These are phyloP conservation scores for Suzukiozyma palmioleophila DNA, from an alignment of 1,139 yeast genomes.

Conservation along the genomic window DNA sequence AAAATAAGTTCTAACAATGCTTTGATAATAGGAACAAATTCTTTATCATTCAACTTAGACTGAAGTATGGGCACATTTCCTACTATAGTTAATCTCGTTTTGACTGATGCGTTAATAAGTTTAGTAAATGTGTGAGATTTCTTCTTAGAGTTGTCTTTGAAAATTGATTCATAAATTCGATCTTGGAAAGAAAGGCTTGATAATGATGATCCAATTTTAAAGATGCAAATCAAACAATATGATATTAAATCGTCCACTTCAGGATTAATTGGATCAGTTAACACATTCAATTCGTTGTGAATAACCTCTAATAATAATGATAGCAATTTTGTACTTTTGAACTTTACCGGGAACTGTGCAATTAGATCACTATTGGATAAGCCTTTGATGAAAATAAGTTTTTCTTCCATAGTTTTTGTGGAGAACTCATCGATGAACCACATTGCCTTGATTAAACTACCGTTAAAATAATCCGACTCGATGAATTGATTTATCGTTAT, in stretches of 20 bases:
- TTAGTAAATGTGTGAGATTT: constrained; percentile 40
- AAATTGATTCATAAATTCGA: constrained; percentile 42
- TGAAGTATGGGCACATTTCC: constrained; percentile 52
- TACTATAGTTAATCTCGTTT: constrained; percentile 41
- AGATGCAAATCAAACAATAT: constrained; percentile 50
- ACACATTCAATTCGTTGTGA: constrained; percentile 28
- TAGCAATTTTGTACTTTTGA: constrained; percentile 68
- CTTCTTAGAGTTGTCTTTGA: constrained; percentile 28
- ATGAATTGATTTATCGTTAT: constrained; percentile 48
- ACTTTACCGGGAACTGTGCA: constrained; percentile 64
- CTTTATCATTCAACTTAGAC: constrained; percentile 48
- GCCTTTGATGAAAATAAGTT: constrained; percentile 64
- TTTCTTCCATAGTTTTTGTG: constrained; percentile 67
- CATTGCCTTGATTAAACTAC: constrained; percentile 77
- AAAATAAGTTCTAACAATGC: constrained; percentile 25
- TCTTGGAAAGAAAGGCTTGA: constrained; percentile 79
- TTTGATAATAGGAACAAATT: constrained; percentile 32
- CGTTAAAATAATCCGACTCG: constrained; percentile 61
- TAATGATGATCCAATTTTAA: constrained; percentile 61
- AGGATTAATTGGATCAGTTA: constrained; percentile 14
- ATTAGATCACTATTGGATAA: constrained; percentile 47
- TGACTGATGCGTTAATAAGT: constrained; percentile 31
- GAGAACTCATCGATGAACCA: constrained; percentile 81
- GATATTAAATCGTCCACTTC: constrained; percentile 42
- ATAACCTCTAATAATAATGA: constrained; percentile 58